phyloP scores from a whole-genome alignment of 768 basidiomycete genomes.

The Trametes gibbosa region DNA sequence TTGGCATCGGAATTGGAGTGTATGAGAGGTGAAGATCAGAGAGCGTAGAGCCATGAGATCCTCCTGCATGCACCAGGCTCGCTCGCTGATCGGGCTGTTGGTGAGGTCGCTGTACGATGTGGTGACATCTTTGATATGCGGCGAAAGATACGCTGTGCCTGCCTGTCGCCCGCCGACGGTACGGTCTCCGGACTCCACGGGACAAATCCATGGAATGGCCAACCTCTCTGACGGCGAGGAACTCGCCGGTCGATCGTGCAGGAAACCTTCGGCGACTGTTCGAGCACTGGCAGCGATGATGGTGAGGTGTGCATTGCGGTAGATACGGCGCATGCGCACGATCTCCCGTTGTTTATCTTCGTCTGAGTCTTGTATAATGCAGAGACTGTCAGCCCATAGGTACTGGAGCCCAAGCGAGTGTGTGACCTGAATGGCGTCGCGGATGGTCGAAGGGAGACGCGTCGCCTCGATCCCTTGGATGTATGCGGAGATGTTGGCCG shows the following conservation, averaged over 20 bases:
- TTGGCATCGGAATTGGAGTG: slow-evolving; percentile 13
- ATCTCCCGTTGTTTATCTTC: slow-evolving; percentile 9
- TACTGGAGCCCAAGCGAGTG: slow-evolving; percentile 6
- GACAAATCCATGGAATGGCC: slow-evolving; percentile 7
- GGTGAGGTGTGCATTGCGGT: slow-evolving; percentile 6
- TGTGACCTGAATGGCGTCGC: slow-evolving; percentile 5
- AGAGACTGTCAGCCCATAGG: slow-evolving; percentile 15
- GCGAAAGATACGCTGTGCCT: background rate
- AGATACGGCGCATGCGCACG: background rate
- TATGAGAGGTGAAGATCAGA: slow-evolving; percentile 9
- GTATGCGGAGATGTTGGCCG: slow-evolving; percentile 1
- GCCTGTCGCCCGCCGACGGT: background rate
- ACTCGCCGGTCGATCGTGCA: slow-evolving; percentile 1
- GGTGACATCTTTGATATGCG: background rate
- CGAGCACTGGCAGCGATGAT: slow-evolving; percentile 12
- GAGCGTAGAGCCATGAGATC: slow-evolving; percentile 2
- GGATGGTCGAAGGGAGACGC: slow-evolving; percentile 6
- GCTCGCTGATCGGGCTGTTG: background rate
- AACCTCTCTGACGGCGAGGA: no score
- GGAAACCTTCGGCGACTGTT: slow-evolving; percentile 3
- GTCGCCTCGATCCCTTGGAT: background rate
- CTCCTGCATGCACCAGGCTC: slow-evolving; percentile 14
- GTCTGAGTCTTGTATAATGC: slow-evolving; percentile 13
- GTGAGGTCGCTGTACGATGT: background rate
- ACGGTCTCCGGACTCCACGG: background rate